Evolutionary conservation across 2,329 filamentous ascomycete genomes (phyloP), one percentile per base, ranked within the genome.

Genomic region (Fusarium virguliforme): DNA sequence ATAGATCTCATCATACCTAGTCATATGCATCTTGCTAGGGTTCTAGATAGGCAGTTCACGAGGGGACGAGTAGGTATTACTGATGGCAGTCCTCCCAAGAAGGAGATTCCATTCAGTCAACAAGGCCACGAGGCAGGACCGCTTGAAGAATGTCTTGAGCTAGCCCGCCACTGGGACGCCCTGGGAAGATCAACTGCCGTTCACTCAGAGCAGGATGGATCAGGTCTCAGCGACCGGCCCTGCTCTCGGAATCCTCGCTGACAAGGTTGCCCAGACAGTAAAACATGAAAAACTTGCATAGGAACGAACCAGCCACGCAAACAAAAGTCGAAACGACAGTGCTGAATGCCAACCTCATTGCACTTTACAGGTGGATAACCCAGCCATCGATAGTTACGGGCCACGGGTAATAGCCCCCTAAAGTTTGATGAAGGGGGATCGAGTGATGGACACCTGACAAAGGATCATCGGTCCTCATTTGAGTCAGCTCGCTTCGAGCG

Each of bases 281-380:
- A 59, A 34, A 59, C 56, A 59, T 8, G 43, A 59, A 37, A 18
- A 2, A 24, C 13, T n/a, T 28, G 6, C 32, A 60, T 53, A 53
- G 57, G 57, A 60, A 60, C 43, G 22, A 61, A 34, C 58, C 58
- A 61, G 48, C 48, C 58, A 60, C 58, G 15, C n/a, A 18, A 54
- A 38, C 46, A 18, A 26, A 37, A 35, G 26, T 5, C 34, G 35
- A 41, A 34, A 35, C 46, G 34, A 41, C 34, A 28, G 48, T 15
- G 12, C 13, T 24, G n/a, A 40, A 48, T 40, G 12, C 46, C 46
- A 54, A 28, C 46, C 41, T 38, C 26, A 43, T 38, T 72, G 18
- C 24, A 7, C 26, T 56, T 56, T 35, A 32, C 60, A 30, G 22
- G 65, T 67, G 51, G 65, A 64, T 53, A 43, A 28, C 15, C 12